phyloP scores from a whole-genome alignment of 176 grass and related monocot genomes.

The Avena sativa region DNA sequence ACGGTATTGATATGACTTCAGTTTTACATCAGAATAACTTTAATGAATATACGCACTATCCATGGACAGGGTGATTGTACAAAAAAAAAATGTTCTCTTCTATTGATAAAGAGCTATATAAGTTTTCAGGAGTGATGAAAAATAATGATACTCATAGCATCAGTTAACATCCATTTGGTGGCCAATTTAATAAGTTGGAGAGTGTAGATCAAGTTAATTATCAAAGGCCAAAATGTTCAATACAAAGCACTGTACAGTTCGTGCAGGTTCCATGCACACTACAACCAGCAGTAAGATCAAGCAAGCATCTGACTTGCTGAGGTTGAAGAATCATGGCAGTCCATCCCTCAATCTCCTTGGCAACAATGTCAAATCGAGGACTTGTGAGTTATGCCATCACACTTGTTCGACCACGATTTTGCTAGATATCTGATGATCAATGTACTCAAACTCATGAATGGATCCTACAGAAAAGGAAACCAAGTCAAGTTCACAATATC shows the following conservation, averaged over 20 bases:
- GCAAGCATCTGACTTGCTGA: slow-evolving; percentile 44
- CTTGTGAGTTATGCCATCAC: slow-evolving; percentile 51
- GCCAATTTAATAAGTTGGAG: background rate
- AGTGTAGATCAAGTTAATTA: background rate
- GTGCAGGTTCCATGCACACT: background rate
- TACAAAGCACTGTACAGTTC: background rate
- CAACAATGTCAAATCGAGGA: slow-evolving; percentile 63
- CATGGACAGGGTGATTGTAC: too few relatives aligned
- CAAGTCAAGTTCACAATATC: background rate
- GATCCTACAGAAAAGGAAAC: slow-evolving; percentile 40
- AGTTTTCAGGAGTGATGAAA: too few relatives aligned
- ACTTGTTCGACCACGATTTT: slow-evolving; percentile 64
- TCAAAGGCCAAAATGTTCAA: background rate
- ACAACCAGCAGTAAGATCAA: background rate
- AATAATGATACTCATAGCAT: too few relatives aligned
- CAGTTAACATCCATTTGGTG: background rate
- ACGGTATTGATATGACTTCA: too few relatives aligned
- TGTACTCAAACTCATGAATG: slow-evolving; percentile 62
- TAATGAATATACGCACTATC: too few relatives aligned
- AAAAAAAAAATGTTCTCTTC: too few relatives aligned
- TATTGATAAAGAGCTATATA: too few relatives aligned
- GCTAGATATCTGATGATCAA: slow-evolving; percentile 51
- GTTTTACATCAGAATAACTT: too few relatives aligned
- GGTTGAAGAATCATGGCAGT: slow-evolving; percentile 53
- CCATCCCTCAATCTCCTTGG: slow-evolving; percentile 67